phyloP scores from a whole-genome alignment of 2,329 filamentous ascomycete genomes.

The Venturia pyrina region DNA sequence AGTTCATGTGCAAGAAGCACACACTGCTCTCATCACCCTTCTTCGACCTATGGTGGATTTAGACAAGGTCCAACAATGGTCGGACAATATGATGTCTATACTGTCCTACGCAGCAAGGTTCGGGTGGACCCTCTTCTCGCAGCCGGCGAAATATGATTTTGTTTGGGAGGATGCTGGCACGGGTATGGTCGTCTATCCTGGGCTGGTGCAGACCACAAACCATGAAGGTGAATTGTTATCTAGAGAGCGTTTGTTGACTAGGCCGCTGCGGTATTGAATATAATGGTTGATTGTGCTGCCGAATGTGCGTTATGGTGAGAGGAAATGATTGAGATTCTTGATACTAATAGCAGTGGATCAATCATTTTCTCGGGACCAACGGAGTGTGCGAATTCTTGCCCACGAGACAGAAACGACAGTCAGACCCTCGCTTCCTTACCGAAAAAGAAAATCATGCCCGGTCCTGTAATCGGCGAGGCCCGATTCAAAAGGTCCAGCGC shows the following conservation, averaged over 20 bases:
- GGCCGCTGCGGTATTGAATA: background rate
- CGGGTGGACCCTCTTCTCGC: background rate
- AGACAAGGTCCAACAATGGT: background rate
- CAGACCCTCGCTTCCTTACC: no score
- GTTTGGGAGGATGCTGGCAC: background rate
- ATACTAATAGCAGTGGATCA: no score
- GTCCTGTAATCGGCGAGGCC: slow-evolving; percentile 60
- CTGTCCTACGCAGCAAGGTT: background rate
- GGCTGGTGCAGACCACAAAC: background rate
- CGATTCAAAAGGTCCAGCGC: slow-evolving; percentile 62
- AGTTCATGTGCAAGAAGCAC: background rate
- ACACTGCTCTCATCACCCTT: background rate
- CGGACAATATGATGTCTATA: background rate
- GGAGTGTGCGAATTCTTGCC: no score
- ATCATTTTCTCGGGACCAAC: background rate
- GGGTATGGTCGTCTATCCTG: background rate
- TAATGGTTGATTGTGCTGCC: background rate
- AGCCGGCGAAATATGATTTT: background rate
- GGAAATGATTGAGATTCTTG: background rate
- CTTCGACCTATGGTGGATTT: background rate
- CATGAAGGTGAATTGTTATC: background rate
- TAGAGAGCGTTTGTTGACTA: background rate
- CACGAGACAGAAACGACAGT: no score
- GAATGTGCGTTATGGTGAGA: background rate
- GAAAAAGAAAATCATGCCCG: slow-evolving; percentile 61